Evolutionary conservation across 805 yeast species (phyloP).

Genomic region (Metschnikowia henanensis): DNA sequence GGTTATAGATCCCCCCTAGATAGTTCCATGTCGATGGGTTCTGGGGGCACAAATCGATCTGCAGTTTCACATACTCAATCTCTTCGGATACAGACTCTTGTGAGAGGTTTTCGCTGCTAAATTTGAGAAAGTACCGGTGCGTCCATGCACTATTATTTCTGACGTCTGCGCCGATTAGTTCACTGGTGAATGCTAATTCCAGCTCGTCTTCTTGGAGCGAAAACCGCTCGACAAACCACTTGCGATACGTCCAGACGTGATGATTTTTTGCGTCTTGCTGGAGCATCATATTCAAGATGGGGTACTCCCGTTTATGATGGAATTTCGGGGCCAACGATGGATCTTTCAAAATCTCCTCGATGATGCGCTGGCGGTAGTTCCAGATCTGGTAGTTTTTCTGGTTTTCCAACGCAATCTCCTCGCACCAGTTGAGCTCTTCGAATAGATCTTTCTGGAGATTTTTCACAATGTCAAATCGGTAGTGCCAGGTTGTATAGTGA

Average conservation of each 20-base stretch:
- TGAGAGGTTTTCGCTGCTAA: constrained; percentile 21
- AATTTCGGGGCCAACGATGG: constrained; percentile 22
- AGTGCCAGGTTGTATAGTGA: constrained; percentile 89
- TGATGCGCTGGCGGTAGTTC: constrained; percentile 80
- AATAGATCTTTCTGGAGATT: constrained; percentile 38
- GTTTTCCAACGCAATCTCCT: constrained; percentile 66
- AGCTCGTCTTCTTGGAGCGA: constrained; percentile 40
- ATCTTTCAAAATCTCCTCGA: constrained; percentile 34
- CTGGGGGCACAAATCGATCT: constrained; percentile 66
- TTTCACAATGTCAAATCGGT: constrained; percentile 53
- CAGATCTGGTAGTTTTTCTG: constrained; percentile 97
- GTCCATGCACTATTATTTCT: constrained; percentile 95
- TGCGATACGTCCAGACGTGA: constrained; percentile 93
- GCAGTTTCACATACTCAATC: constrained; percentile 46
- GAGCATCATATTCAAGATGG: constrained; percentile 66
- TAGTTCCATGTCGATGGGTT: constrained; percentile 90
- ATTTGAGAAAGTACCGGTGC: constrained; percentile 66
- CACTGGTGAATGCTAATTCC: constrained; percentile 54
- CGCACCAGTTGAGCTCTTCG: constrained; percentile 78
- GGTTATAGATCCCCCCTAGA: constrained; percentile 53
- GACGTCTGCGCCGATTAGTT: constrained; percentile 58
- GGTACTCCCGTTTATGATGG: constrained; percentile 56
- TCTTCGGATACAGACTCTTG: constrained; percentile 42
- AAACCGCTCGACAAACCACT: constrained; percentile 73
- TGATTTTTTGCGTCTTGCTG: constrained; percentile 85